Evolutionary conservation across 345 rosid species (phyloP).

Genomic region (thale cress (Arabidopsis thaliana)): DNA sequence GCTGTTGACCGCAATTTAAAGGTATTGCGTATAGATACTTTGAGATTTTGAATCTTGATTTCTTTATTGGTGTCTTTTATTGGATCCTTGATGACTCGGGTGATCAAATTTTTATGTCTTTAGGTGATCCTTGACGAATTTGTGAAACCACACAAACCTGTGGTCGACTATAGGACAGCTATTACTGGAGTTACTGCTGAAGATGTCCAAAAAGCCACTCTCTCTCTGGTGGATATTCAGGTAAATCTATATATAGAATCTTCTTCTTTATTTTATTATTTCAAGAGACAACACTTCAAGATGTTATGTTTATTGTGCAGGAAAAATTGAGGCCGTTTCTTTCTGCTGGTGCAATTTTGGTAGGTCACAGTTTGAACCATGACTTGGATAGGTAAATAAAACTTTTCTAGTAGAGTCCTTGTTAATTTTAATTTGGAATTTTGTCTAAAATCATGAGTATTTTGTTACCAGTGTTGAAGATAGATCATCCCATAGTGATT

Average conservation of each 20-base stretch:
- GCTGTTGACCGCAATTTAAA: constrained; percentile 69
- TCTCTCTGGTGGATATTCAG: constrained; percentile 71
- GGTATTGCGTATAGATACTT: constrained; percentile 36
- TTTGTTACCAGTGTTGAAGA: constrained; percentile 63
- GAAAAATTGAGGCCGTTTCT: constrained; percentile 65
- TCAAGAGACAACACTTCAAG: background rate
- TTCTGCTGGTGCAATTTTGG: constrained; percentile 62
- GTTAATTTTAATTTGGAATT: background rate
- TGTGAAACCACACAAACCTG: constrained; percentile 66
- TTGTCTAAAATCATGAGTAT: background rate
- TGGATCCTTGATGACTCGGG: background rate
- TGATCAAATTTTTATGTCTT: constrained; percentile 32
- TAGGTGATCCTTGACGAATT: constrained; percentile 68
- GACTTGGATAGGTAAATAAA: constrained; percentile 64
- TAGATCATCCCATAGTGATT: constrained; percentile 76
- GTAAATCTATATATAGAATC: constrained; percentile 36
- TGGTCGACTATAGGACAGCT: constrained; percentile 71
- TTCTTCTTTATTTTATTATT: background rate
- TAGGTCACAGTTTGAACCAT: constrained; percentile 78
- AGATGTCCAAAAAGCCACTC: constrained; percentile 58
- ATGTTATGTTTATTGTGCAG: constrained; percentile 47
- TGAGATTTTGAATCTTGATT: constrained; percentile 4
- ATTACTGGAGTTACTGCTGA: constrained; percentile 73
- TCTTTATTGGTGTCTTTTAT: background rate
- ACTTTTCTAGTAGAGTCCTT: background rate